Percentiles rank a stretch among this genome's conserved stretches.
These are phyloP conservation scores for Chlorokybus atmophyticus DNA, from an alignment of 139 green algal genomes.

Conservation along the genomic window DNA sequence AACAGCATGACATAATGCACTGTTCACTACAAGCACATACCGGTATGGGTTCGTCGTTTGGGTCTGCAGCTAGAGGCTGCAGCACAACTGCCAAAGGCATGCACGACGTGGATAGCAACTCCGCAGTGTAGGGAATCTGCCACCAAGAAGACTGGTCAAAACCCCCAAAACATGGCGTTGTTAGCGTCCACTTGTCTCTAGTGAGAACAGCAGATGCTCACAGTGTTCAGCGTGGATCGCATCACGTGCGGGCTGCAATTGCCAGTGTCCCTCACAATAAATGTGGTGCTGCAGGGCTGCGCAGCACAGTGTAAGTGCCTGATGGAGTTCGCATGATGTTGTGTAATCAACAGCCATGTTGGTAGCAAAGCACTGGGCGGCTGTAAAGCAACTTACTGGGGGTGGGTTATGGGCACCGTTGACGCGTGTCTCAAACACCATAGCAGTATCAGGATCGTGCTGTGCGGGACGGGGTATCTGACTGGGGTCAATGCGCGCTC, in stretches of 20 bases:
- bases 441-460: neutral
- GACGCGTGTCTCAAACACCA: slow-evolving; percentile 56
- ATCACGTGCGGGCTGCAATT: slow-evolving; percentile 63
- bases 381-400: neutral
- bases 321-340: too few species aligned
- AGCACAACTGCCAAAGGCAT: slow-evolving; percentile 76
- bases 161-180: too few species aligned
- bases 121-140: slow-evolving; percentile 44
- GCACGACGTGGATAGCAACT: slow-evolving; percentile 52
- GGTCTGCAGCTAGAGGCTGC: slow-evolving; percentile 61
- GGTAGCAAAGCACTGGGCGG: neutral
- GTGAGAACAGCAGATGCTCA: too few species aligned
- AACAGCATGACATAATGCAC: too few species aligned
- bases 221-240: slow-evolving; percentile 61
- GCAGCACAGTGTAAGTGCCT: neutral
- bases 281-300: slow-evolving; percentile 23
- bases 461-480: slow-evolving; percentile 60
- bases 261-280: slow-evolving; percentile 55
- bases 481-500: slow-evolving; percentile 62
- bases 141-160: too few species aligned
- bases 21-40: too few species aligned
- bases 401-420: neutral
- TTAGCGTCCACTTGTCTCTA: too few species aligned
- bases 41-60: slow-evolving; percentile 53
- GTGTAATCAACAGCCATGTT: too few species aligned